Base-by-base conservation (phyloP, 202 grass and related monocot species). In the Carex arenaria region DNA sequence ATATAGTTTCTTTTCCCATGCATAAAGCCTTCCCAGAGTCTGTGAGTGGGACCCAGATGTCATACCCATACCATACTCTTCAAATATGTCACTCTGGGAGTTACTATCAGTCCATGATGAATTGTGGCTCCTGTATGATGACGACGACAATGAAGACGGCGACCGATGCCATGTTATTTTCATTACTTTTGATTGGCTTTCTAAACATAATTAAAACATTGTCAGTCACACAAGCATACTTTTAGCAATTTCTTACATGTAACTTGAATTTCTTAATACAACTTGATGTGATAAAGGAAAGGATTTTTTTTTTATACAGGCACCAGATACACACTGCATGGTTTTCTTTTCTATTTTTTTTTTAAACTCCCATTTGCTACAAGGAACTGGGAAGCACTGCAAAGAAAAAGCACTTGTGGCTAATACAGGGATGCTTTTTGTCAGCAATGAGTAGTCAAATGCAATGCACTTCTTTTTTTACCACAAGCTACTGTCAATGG, bases 1-100 rank as follows among this genome's bases (percentile, higher is more conserved):
- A 81, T 93, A 93, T 45, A 97, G 90, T 77, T 97, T 97, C 89
- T 97, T 97, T 84, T 97, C 95, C 92, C 95, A 97, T 28, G 95
- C 95, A 88, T 90, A 93, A 66, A 97, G 83, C 62, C 95, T 91
- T 60, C 89, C 95, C 26, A 97, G 88, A 53, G 95, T 97, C 70
- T 97, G 92, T 0, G 95, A 97, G 65, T 97, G 95, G 78, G 87
- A 92, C 89, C 95, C 95, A 52, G 92, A 91, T 69, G 90, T 91
- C 95, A 97, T 97, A 60, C 87, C 90, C 26, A 65, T 12, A 84
- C 87, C 86, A 54, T 87, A 94, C 11, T 94, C 90, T 26, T 91
- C 85, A 5, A 91, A 93, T 71, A 94, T 85, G 22, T 97, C 92
- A 1, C 87, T 93, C 88, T 87, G 92, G 20, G 86, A 92, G 54